These are phyloP conservation scores for Nannochloropsis granulata DNA, from an alignment of 108 stramenopile species.

Conservation along the genomic window DNA sequence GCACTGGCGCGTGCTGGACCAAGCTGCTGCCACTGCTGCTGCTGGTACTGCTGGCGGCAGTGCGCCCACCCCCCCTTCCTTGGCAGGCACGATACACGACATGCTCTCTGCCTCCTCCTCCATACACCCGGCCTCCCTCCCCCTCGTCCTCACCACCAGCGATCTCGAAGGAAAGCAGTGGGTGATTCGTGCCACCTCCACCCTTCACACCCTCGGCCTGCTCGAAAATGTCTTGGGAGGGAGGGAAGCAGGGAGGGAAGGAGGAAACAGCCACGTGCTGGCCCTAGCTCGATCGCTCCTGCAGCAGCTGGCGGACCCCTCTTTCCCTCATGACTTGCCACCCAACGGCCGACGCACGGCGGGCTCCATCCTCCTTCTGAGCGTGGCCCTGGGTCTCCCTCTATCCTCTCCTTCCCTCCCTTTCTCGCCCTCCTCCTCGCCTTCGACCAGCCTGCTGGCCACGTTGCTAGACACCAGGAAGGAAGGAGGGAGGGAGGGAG, in stretches of 20 bases:
- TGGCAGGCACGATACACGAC: background rate
- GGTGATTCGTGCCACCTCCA: background rate
- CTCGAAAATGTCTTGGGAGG: background rate
- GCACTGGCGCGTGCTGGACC: constrained; percentile 13
- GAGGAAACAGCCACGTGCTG: background rate
- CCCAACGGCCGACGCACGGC: background rate
- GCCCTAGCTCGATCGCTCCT: background rate
- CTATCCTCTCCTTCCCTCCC: background rate
- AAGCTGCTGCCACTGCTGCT: background rate
- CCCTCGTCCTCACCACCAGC: background rate
- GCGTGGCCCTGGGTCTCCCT: background rate
- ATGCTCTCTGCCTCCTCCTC: background rate
- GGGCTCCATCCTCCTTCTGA: background rate
- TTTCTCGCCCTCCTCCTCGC: background rate
- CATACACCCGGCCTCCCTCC: background rate
- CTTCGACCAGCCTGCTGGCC: background rate
- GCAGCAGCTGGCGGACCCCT: background rate
- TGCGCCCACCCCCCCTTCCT: background rate
- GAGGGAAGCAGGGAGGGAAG: background rate
- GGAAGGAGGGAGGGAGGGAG: background rate
- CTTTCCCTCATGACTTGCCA: background rate
- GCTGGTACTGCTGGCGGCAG: no score
- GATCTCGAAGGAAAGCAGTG: background rate
- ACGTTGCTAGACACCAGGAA: background rate
- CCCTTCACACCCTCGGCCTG: background rate